Evolutionary conservation across 2,329 filamentous ascomycete genomes (phyloP).

Genomic region (Apiospora hydei): DNA sequence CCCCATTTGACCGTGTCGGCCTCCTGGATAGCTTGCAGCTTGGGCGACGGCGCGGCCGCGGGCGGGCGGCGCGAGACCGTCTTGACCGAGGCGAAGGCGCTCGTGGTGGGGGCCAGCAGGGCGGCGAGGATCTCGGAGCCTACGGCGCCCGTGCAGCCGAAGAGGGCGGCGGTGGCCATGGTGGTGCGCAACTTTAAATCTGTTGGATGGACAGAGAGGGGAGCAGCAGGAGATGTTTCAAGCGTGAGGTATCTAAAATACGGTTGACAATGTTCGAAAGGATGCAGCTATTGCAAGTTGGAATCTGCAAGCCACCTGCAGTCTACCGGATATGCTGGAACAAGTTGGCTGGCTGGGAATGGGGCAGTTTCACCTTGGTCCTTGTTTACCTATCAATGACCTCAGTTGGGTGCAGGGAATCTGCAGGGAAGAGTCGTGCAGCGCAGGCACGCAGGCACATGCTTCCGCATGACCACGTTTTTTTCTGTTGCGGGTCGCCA

Average conservation of each 20-base stretch:
- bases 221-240: neutral
- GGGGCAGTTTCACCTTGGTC: neutral
- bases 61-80: conserved; percentile 74
- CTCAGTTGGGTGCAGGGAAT: neutral
- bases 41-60: conserved; percentile 54
- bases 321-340: neutral
- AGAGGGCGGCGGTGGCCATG: conserved; percentile 61
- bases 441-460: neutral
- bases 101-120: conserved; percentile 59
- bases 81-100: conserved; percentile 60
- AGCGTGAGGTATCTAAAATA: neutral
- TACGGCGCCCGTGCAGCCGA: conserved; percentile 71
- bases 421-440: neutral
- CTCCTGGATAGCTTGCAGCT: conserved; percentile 72
- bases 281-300: neutral
- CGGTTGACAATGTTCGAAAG: neutral
- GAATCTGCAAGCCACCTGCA: neutral
- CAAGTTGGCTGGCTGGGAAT: neutral
- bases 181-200: neutral
- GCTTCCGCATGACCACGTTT: neutral
- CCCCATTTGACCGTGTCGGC: conserved; percentile 75
- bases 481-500: neutral
- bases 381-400: neutral
- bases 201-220: neutral
- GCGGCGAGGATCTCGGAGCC: conserved; percentile 77